Percentiles rank a stretch among this genome's conserved stretches.
These are phyloP conservation scores for Cajanus cajan DNA, from an alignment of 306 rosid genomes.

Conservation along the genomic window DNA sequence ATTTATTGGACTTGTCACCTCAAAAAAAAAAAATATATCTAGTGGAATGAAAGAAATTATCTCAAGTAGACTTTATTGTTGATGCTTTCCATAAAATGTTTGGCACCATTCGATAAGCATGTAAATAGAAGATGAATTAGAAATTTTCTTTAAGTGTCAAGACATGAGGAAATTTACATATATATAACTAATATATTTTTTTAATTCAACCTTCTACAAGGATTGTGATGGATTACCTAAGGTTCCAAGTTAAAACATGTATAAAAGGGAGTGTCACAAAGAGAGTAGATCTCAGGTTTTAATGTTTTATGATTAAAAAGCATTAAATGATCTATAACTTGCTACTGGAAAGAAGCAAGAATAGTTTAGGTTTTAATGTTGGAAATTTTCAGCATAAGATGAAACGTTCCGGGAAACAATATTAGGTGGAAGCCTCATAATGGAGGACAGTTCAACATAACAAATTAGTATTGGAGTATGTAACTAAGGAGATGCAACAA, in stretches of 20 bases:
- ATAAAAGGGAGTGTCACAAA: neutral
- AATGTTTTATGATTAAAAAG: neutral
- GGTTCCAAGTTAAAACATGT: neutral
- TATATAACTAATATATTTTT: too few species aligned
- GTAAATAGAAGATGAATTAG: neutral
- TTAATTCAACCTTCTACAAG: too few species aligned
- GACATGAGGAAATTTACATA: neutral
- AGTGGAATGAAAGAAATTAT: neutral
- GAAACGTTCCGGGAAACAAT: neutral
- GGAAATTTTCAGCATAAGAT: neutral
- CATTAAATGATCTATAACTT: neutral
- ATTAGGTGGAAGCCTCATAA: constrained; percentile 5
- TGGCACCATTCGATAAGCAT: neutral
- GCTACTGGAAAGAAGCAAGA: neutral
- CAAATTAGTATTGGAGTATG: neutral
- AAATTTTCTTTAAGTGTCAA: neutral
- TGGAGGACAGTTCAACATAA: neutral
- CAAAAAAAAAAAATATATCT: neutral
- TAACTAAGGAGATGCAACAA: neutral
- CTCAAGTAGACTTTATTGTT: neutral
- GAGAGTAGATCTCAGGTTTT: neutral
- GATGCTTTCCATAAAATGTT: neutral
- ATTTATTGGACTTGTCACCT: neutral
- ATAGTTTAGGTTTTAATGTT: neutral
- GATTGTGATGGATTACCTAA: too few species aligned